Evolutionary conservation across 1,284 basidiomycete species (phyloP), one percentile per base, ranked within the genome.

Genomic region (Cryptococcus wingfieldii): DNA sequence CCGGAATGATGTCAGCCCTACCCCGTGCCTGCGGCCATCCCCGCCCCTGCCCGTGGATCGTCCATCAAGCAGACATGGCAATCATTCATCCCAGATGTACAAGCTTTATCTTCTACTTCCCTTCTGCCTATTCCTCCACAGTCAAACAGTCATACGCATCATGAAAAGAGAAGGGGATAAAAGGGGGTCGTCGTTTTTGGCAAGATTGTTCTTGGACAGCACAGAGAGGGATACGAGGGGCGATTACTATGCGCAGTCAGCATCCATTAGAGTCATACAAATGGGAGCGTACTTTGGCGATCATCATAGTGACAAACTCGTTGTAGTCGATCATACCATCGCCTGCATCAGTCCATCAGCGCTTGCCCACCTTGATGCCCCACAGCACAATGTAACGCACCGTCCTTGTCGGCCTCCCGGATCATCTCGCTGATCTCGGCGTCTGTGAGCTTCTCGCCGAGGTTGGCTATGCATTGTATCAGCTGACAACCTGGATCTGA

Each of bases 391-490:
- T 5, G 25, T 7, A 7, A 63, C 64, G 59, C 64, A 66, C 77
- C 94, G 72, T 98, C 93, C 51, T 91, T 84, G 77, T 98, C 95
- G 53, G 95, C 95, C 79, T 98, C 95, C 56, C 92, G 85, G 76
- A 98, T 98, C 95, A 98, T 98, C 80, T 96, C 92, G 67, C 94
- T 89, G 60, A 98, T 90, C 79, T 98, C 95, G 38, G 79, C 84
- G 69, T 97, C 92, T 16, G 90, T 86, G 55, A 98, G 81, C 78
- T 93, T 94, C 81, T 98, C 94, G 61, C 89, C 90, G 85, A 80
- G 71, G 72, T 79, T 79, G 68, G 77, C n/a, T n/a, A n/a, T n/a
- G n/a, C n/a, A n/a, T n/a, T n/a, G n/a, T n/a, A n/a, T n/a, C n/a
- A n/a, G n/a, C n/a, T n/a, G n/a, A n/a, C n/a, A n/a, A n/a, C n/a